Evolutionary conservation across 2,329 filamentous ascomycete species (phyloP).

Genomic region (Chaetothyriales sp.): DNA sequence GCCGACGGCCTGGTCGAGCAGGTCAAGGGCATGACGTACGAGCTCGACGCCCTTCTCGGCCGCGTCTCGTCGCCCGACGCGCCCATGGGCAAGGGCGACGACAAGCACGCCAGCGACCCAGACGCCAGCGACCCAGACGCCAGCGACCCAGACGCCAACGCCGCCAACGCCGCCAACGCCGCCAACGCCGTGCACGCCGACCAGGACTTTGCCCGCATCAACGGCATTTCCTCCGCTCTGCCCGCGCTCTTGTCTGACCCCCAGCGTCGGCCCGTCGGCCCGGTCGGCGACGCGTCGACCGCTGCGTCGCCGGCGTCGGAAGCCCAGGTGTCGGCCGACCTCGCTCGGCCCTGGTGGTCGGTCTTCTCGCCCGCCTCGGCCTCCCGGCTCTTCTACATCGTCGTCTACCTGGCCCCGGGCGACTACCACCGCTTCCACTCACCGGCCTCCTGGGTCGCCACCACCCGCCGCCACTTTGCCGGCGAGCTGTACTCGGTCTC

Average conservation of each 20-base stretch:
- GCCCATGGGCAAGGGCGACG: too few species aligned
- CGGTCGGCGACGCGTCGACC: constrained; percentile 54
- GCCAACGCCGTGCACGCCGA: constrained; percentile 69
- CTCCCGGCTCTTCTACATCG: constrained; percentile 76
- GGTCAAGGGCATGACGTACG: constrained; percentile 98
- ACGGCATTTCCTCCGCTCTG: constrained; percentile 89
- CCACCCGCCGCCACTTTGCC: constrained; percentile 89
- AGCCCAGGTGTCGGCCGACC: constrained; percentile 69
- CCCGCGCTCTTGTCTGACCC: constrained; percentile 75
- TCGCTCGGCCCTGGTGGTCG: constrained; percentile 65
- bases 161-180: too few species aligned
- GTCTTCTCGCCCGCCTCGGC: constrained; percentile 39
- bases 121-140: constrained; percentile 23
- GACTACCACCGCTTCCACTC: constrained; percentile 99
- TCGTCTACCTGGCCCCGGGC: constrained; percentile 90
- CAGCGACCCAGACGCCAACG: constrained; percentile 21
- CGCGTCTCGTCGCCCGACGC: constrained; percentile 31
- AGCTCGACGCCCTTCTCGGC: constrained; percentile 79
- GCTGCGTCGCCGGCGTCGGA: constrained; percentile 56
- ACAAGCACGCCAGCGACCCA: too few species aligned
- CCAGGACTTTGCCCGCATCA: constrained; percentile 85
- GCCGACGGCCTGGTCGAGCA: constrained; percentile 92
- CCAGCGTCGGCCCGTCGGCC: constrained; percentile 51
- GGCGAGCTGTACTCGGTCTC: constrained; percentile 92
- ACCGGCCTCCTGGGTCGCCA: constrained; percentile 86